Conservation (phyloP, 2,329 filamentous ascomycete genomes). For the Calonectria ilicicola region DNA sequence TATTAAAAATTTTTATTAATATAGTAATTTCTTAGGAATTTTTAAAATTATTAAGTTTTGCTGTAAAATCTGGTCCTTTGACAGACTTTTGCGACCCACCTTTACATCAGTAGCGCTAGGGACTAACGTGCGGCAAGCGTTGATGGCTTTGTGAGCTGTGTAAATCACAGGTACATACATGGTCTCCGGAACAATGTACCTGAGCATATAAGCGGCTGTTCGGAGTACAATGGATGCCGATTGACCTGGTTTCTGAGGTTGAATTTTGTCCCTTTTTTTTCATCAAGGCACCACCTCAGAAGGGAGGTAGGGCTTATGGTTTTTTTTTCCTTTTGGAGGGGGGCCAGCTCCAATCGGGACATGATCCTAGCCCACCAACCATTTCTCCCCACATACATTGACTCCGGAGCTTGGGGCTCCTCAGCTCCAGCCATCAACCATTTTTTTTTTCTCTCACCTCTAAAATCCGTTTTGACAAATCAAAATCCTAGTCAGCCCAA, state of each 20-base stretch:
- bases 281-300: neutral
- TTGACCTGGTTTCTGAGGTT: slow-evolving; percentile 1
- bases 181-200: neutral
- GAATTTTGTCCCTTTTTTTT: neutral
- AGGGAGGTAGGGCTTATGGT: neutral
- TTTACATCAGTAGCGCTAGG: slow-evolving; percentile 11
- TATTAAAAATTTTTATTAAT: too few relatives aligned
- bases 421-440: neutral
- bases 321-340: slow-evolving; percentile 10
- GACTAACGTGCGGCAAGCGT: slow-evolving; percentile 17
- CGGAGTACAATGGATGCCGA: neutral
- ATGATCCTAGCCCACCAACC: slow-evolving; percentile 17
- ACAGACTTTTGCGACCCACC: too few relatives aligned
- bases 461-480: slow-evolving; percentile 14
- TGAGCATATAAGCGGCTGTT: too few relatives aligned
- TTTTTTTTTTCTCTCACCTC: slow-evolving; percentile 7
- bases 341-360: slow-evolving; percentile 20
- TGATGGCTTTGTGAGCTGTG: slow-evolving; percentile 11
- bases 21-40: too few relatives aligned
- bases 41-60: too few relatives aligned
- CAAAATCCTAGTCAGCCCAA: slow-evolving; percentile 6
- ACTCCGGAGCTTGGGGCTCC: neutral
- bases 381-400: slow-evolving; percentile 14
- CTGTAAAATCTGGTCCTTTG: too few relatives aligned
- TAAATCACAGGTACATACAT: slow-evolving; percentile 18